A percentile compares a stretch with the other conserved stretches of the same genome.
phyloP scores from a whole-genome alignment of 116 monocot genomes.

The Phalaenopsis hybrid region DNA sequence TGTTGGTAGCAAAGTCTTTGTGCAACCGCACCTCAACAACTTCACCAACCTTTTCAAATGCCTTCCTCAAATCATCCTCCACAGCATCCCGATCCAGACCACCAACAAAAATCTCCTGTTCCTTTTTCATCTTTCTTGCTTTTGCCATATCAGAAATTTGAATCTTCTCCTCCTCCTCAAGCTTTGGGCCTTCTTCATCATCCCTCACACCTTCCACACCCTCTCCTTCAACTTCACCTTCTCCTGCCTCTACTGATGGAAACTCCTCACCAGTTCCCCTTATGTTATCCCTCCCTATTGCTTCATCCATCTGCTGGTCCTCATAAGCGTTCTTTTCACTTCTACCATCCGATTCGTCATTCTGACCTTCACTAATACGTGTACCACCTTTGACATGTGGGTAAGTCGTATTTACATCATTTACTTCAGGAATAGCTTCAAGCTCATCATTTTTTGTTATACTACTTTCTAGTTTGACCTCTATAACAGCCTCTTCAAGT shows the following conservation, averaged over 20 bases:
- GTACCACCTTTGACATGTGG: neutral
- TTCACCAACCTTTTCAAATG: conserved; percentile 63
- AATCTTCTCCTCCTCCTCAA: conserved; percentile 44
- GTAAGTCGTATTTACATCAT: neutral
- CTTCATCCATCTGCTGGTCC: conserved; percentile 4
- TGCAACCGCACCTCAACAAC: conserved; percentile 59
- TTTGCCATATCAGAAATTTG: conserved; percentile 59
- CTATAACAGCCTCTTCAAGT: neutral
- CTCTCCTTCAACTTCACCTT: conserved; percentile 11
- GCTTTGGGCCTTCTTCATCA: conserved; percentile 4
- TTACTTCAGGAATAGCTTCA: conserved; percentile 2
- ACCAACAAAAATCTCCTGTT: conserved; percentile 76
- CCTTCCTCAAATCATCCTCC: conserved; percentile 64
- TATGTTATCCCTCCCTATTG: neutral
- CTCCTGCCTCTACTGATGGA: conserved; percentile 3
- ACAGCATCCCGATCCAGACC: conserved; percentile 65
- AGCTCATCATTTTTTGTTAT: neutral
- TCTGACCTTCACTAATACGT: neutral
- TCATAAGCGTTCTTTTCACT: neutral
- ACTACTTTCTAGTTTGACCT: conserved; percentile 1
- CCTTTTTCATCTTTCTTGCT: conserved; percentile 57
- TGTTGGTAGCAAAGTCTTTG: conserved; percentile 54
- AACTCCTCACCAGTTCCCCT: conserved; percentile 6
- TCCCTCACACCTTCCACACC: conserved; percentile 13
- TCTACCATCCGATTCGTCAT: neutral